phyloP scores from a whole-genome alignment of 495 filamentous ascomycete species.

The Zalerion maritima region DNA sequence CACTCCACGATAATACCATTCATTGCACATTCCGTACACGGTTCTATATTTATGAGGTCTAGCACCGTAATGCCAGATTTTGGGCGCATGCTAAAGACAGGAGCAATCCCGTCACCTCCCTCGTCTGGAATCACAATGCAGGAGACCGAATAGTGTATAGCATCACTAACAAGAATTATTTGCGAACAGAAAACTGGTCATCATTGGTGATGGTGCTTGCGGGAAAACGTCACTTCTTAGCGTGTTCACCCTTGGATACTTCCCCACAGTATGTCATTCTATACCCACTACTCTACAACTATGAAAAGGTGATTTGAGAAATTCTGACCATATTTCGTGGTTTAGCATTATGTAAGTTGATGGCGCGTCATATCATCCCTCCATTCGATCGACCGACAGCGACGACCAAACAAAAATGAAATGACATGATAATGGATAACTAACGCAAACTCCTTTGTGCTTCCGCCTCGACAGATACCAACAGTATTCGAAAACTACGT shows the following conservation, averaged over 20 bases:
- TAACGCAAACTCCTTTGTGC: slow-evolving; percentile 7
- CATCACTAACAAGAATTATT: too few relatives aligned
- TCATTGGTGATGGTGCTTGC: slow-evolving; percentile 97
- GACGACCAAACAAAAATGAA: too few relatives aligned
- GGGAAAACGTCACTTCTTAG: slow-evolving; percentile 96
- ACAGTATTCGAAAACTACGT: slow-evolving; percentile 99
- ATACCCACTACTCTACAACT: slow-evolving; percentile 3
- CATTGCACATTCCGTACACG: too few relatives aligned
- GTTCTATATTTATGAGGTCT: too few relatives aligned
- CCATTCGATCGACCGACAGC: neutral
- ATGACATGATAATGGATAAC: slow-evolving; percentile 2
- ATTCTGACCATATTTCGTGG: slow-evolving; percentile 11
- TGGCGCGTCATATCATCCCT: slow-evolving; percentile 1
- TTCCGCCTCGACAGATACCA: slow-evolving; percentile 50
- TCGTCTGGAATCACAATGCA: slow-evolving; percentile 4
- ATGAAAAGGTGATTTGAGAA: neutral
- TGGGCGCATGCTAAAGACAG: neutral
- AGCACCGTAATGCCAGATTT: too few relatives aligned
- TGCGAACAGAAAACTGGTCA: slow-evolving; percentile 99
- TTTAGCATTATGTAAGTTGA: slow-evolving; percentile 56
- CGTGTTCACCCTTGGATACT: slow-evolving; percentile 96
- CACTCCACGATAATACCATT: too few relatives aligned
- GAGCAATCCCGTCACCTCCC: slow-evolving; percentile 3
- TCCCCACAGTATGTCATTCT: slow-evolving; percentile 68
- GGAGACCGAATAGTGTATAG: too few relatives aligned